A percentile compares a stretch with the other conserved stretches of the same genome.
phyloP scores from a whole-genome alignment of 345 rosid species.

The Syzygium jambos region DNA sequence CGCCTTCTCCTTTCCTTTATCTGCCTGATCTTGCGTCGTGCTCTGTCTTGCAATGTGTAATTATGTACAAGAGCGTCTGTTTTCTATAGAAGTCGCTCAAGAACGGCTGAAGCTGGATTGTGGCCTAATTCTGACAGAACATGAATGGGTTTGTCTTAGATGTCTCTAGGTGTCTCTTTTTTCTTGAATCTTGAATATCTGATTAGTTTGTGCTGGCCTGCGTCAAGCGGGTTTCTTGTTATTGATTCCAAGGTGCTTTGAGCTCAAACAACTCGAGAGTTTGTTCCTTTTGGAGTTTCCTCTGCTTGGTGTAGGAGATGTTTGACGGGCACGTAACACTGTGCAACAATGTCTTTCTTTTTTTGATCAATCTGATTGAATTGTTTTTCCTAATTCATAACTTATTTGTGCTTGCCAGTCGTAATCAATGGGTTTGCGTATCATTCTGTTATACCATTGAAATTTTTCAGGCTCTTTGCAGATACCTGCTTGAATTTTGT shows the following conservation, averaged over 20 bases:
- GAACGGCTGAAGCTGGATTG: not conserved
- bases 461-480: no score
- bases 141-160: not conserved
- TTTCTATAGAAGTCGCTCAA: accelerated
- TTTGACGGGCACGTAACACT: accelerated
- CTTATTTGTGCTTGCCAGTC: no score
- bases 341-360: not conserved
- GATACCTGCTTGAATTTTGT: no score
- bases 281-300: not conserved
- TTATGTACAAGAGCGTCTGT: not conserved
- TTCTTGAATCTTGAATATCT: not conserved
- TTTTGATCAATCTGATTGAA: not conserved
- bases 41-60: not conserved
- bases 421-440: no score
- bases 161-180: not conserved
- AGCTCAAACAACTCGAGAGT: not conserved
- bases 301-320: not conserved
- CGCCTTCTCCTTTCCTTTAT: not conserved
- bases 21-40: not conserved
- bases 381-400: no score
- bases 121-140: not conserved
- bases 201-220: not conserved
- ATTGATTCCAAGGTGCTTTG: not conserved
- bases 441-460: no score
- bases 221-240: not conserved